Percentiles rank a stretch among this genome's conserved stretches.
phyloP scores from a whole-genome alignment of 208 protist genomes.

The Acanthamoeba healyi region DNA sequence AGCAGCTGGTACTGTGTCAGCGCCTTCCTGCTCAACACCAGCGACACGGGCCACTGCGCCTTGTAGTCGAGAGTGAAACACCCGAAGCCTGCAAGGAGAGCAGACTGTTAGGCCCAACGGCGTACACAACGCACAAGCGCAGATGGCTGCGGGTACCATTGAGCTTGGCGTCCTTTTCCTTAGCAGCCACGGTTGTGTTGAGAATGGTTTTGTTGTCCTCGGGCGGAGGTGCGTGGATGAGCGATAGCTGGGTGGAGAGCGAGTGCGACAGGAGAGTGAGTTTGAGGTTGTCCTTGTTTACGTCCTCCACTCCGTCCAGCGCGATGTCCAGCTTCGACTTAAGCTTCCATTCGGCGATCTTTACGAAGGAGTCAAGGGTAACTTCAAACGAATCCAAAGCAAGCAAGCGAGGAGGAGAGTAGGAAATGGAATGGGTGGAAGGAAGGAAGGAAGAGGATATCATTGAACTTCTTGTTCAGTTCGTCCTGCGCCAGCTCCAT shows the following conservation, averaged over 20 bases:
- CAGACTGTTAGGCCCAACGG: background rate
- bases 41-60: conserved; percentile 31
- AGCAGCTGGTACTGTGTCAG: conserved; percentile 57
- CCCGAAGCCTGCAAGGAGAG: background rate
- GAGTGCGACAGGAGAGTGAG: conserved; percentile 1
- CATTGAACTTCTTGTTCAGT: conserved; percentile 56
- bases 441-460: background rate
- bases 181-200: background rate
- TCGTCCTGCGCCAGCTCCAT: conserved; percentile 56
- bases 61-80: conserved; percentile 42
- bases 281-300: conserved; percentile 31
- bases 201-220: conserved; percentile 34
- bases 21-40: conserved; percentile 36
- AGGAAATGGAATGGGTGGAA: background rate
- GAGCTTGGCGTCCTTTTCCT: conserved; percentile 5
- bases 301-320: background rate
- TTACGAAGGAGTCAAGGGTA: background rate
- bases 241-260: background rate
- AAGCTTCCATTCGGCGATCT: conserved; percentile 64
- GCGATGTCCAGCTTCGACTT: conserved; percentile 51
- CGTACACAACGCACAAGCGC: background rate
- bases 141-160: background rate
- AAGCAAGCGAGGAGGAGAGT: background rate
- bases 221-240: conserved; percentile 11
- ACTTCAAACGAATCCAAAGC: background rate